Evolutionary conservation across 2,329 filamentous ascomycete species (phyloP), one percentile per base, ranked within the genome.

Genomic region (Fusarium foetens): DNA sequence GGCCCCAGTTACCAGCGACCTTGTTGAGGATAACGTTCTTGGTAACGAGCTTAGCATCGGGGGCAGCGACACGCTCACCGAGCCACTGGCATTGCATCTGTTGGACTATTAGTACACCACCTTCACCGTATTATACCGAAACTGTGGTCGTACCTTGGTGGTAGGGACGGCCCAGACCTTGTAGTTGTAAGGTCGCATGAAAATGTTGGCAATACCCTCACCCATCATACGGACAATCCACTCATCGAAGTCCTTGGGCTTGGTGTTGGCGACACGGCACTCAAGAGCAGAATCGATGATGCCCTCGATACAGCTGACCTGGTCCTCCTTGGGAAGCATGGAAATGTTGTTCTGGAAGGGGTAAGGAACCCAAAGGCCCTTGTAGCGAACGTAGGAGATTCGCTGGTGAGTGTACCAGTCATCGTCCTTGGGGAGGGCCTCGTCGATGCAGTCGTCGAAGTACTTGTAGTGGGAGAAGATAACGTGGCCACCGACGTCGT

Each of bases 401-500:
- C 96, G 95, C 88, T 99, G 93, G 87, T 99, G 96, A 75, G 91
- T 94, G 86, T 93, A 98, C 96, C 96, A 99, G 86, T 99, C 96
- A 67, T 94, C 92, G 66, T 94, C 90, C 80, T 94, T 94, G 79
- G 96, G 96, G 45, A 99, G 91, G 58, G 96, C 96, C 88, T 99
- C 96, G 83, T 98, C 90, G 81, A 99, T 92, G 87, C 94, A 97
- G 88, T 99, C 96, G 86, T 99, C 96, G 83, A 99, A 99, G 91
- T 99, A 99, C 87, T 98, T 98, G 92, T 99, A 99, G 90, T 98
- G 95, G 78, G 95, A 98, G 90, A 98, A 98, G 86, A 98, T 98
- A 85, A 98, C 95, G 85, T 98, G 95, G 78, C 95, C 95, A 82
- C 95, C 95, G 78, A 99, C 96, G 85, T 99, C 96, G 89, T 98